Evolutionary conservation across 345 rosid genomes (phyloP), one percentile per base, ranked within the genome.

Genomic region (Bruguiera parviflora): DNA sequence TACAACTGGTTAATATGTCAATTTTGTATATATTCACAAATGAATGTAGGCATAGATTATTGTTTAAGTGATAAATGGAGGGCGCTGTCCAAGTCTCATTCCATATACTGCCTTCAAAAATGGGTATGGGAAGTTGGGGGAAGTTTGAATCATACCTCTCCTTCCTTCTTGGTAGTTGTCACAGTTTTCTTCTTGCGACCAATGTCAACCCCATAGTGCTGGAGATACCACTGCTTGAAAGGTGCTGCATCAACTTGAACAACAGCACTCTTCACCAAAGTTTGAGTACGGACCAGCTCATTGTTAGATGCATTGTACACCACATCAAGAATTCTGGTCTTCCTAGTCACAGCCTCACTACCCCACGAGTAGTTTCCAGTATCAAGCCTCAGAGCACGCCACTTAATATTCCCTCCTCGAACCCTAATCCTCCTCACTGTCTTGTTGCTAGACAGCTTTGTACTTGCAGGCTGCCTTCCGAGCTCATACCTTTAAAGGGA

Each of bases 281-380:
- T 89, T 67, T 91, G 89, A 0, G 97, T 91, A 71, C 97, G 89
- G 3, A 91, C 95, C 32, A 91, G 80, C 86, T 91, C 97, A 16
- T 85, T 91, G 88, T 90, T 90, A 19, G 94, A 88, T 4, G 96
- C 96, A 71, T 90, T 90, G 88, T 90, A 90, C 72, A 90, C 92
- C 62, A 88, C 94, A 66, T 90, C 96, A 8, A 91, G 90, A 62
- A 91, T 76, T 55, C 95, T 88, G 25, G 97, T 87, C 83, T 91
- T 91, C 39, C 95, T 85, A 62, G 97, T 87, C 59, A 86, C 89
- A 3, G 97, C 89, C 76, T 89, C 97, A 62, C 96, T 90, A 57
- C 96, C 96, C 96, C 94, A 90, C 0, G 94, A 87, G 82, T 78
- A 90, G 80, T 90, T 90, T 77, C 96, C 96, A 0, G 94, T 88